These are phyloP conservation scores for Boeremia lycopersici DNA, from an alignment of 2,329 filamentous ascomycete species.

Conservation along the genomic window DNA sequence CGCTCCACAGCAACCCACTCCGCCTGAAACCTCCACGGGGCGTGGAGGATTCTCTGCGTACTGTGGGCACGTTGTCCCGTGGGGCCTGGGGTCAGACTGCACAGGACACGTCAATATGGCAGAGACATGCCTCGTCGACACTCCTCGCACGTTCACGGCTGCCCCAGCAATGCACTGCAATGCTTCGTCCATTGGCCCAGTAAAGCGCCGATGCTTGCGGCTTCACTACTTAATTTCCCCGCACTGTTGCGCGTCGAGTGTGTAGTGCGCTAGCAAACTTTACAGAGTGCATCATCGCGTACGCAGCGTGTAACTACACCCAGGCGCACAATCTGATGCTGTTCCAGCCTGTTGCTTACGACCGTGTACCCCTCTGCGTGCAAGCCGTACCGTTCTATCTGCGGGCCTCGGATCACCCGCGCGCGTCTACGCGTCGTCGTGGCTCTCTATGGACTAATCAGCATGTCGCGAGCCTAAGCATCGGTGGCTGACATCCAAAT, in stretches of 20 bases:
- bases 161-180: constrained; percentile 6
- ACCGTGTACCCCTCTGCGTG: not conserved
- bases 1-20: constrained; percentile 16
- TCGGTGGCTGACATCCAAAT: constrained; percentile 25
- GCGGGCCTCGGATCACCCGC: constrained; percentile 10
- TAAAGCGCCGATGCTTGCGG: constrained; percentile 18
- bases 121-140: constrained; percentile 10
- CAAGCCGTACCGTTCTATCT: not conserved
- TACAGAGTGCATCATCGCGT: constrained; percentile 7
- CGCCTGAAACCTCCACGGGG: constrained; percentile 12
- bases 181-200: constrained; percentile 23
- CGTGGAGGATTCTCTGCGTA: constrained; percentile 2
- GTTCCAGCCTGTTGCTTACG: constrained; percentile 1
- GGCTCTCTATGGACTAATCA: constrained; percentile 8
- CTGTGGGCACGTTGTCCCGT: constrained; percentile 5
- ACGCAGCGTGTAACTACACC: constrained; percentile 6
- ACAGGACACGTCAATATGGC: constrained; percentile 20
- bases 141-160: constrained; percentile 2
- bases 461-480: constrained; percentile 11
- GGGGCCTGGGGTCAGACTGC: constrained; percentile 4
- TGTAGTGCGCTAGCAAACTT: constrained; percentile 30
- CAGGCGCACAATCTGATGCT: constrained; percentile 2
- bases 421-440: constrained; percentile 20
- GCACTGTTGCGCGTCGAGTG: constrained; percentile 30
- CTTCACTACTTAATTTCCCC: constrained; percentile 34